Evolutionary conservation across 2,329 filamentous ascomycete genomes (phyloP).

Genomic region (Cercospora beticola): DNA sequence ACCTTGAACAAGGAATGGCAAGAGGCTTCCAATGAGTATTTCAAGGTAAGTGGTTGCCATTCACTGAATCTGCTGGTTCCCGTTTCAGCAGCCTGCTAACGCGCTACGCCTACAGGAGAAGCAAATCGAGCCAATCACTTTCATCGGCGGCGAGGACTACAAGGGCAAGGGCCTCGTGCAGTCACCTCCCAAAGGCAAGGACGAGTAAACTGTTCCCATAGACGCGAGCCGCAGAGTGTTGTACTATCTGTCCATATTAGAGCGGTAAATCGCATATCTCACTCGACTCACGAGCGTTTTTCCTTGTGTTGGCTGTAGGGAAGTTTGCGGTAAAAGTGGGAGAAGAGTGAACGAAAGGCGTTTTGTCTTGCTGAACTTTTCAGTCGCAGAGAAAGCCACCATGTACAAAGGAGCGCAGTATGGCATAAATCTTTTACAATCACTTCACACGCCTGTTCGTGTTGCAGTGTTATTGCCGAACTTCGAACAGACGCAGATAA

Average conservation of each 20-base stretch:
- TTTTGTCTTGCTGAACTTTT: constrained; percentile 19
- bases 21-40: constrained; percentile 89
- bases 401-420: constrained; percentile 27
- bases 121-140: constrained; percentile 82
- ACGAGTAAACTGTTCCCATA: constrained; percentile 23
- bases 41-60: constrained; percentile 65
- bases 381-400: constrained; percentile 17
- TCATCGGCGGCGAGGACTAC: constrained; percentile 77
- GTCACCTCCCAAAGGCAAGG: constrained; percentile 43
- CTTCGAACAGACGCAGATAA: neutral
- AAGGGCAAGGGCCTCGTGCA: constrained; percentile 72
- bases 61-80: neutral
- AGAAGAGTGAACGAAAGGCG: constrained; percentile 14
- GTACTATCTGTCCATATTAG: constrained; percentile 22
- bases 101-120: constrained; percentile 60
- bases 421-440: constrained; percentile 11
- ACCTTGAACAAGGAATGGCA: constrained; percentile 98
- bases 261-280: constrained; percentile 19
- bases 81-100: constrained; percentile 7
- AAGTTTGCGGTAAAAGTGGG: constrained; percentile 18
- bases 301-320: constrained; percentile 29
- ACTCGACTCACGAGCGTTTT: constrained; percentile 21
- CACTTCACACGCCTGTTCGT: neutral
- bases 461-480: neutral
- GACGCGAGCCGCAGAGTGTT: constrained; percentile 17